Evolutionary conservation across 371 early-diverging fungal genomes (phyloP), one percentile per base, ranked within the genome.

Genomic region (Rhizopus arrhizus): DNA sequence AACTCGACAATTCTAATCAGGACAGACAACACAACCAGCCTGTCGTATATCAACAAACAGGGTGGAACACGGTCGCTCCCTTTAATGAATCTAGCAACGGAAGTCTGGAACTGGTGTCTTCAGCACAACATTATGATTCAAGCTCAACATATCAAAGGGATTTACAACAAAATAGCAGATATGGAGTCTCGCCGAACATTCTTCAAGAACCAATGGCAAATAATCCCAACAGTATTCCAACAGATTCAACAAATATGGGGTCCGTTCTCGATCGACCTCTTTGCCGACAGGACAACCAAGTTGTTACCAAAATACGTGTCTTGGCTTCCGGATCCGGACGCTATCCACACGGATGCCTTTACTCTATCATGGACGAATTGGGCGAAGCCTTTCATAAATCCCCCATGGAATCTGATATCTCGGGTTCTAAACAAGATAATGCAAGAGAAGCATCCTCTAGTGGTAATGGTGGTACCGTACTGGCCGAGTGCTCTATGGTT

Each of bases 21-120:
- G 5, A 66, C 69, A 6, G 69, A 71, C 69, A 75, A 75, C 43
- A 64, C 48, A 0, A 75, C 66, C 8, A 55, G 62, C 4, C 52
- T 62, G 13, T n/a, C 65, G n/a, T 68, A 68, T 29, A 62, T 33
- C 13, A 55, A 52, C 56, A 62, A 62, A 13, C 52, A 59, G 22
- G 65, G 65, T 8, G 66, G 61, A 2, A 65, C 60, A 5, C 11
- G 43, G 3, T 65, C 66, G 0, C 38, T 56, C 2, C 22, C 46
- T 0, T 53, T 60, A 3, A 40, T 51, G 36, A 12, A 47, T 1
- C 35, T 65, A 49, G 61, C 61, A 38, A 60, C 53, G 2, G 10
- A 41, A 3, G 9, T 60, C 1, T 57, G 49, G 58, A 53, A 56
- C 1, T 53, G 45, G 28, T 59, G 57, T 10, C 0, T 60, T 12